Evolutionary conservation across 148 eudicot genomes (phyloP), one percentile per base, ranked within the genome.

Genomic region (Oxyria digyna): DNA sequence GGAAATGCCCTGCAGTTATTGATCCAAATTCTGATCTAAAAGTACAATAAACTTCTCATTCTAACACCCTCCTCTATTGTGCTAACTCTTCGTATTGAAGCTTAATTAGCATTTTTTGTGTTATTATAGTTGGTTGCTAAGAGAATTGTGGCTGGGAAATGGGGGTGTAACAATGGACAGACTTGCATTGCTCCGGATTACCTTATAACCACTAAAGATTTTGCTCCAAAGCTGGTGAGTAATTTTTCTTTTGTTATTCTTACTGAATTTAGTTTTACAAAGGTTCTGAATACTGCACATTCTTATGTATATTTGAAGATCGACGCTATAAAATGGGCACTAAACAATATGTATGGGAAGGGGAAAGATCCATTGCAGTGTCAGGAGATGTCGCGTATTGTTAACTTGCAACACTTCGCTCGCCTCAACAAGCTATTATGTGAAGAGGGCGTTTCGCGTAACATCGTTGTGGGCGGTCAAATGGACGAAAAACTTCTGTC

Each of bases 101-200:
- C 31, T 55, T 64, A 43, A n/a, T 62, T 33, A 20, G 59, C 31
- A 1, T 37, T 42, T 23, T 15, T 37, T 4, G 8, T 29, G 46
- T 48, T 35, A 23, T 32, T 20, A 8, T 66, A 85, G 93, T 82
- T 85, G 55, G 71, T 86, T 24, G 83, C 81, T 38, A 88, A 75
- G 73, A 80, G 94, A 78, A 85, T 88, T 57, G 79, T 85, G 71
- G 81, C 86, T 55, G 90, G 94, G 42, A 88, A 88, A 73, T 88
- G 89, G 87, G 78, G 69, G 65, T 75, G 85, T 80, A 80, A 81
- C 62, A 76, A 59, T 31, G 90, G 89, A 50, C 94, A 88, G 67
- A 78, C 88, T 27, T 88, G 94, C 71, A 76, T 85, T 63, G 80
- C 83, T 54, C 79, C 72, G 0, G 94, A 88, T 77, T 88, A 88